phyloP scores from a whole-genome alignment of 257 asterid species.

The Nicotiana tomentosiformis region DNA sequence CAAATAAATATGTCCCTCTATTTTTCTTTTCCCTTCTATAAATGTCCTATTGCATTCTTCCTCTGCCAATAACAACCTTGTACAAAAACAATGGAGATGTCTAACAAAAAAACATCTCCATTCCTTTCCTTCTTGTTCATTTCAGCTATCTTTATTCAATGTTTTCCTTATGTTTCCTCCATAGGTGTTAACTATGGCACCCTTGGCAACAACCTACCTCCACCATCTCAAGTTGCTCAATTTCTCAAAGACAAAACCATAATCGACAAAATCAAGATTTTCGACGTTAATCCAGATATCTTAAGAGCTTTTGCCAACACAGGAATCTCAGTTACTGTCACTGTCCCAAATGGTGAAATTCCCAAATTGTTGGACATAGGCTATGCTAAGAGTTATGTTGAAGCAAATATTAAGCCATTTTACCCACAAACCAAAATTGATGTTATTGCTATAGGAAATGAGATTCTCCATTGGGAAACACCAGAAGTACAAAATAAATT shows the following conservation, averaged over 20 bases:
- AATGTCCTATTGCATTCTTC: not conserved
- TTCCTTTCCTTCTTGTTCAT: conserved; percentile 23
- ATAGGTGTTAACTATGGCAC: conserved; percentile 96
- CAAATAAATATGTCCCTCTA: not conserved
- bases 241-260: conserved; percentile 60
- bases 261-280: conserved; percentile 70
- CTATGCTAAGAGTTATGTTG: conserved; percentile 48
- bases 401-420: conserved; percentile 54
- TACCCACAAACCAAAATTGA: conserved; percentile 59
- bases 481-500: conserved; percentile 54
- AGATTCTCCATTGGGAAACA: conserved; percentile 92
- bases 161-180: conserved; percentile 27
- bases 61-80: not conserved
- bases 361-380: conserved; percentile 41
- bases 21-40: not conserved
- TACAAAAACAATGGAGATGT: conserved; percentile 15
- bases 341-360: conserved; percentile 80
- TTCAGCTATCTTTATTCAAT: conserved; percentile 17
- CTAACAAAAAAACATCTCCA: conserved; percentile 7
- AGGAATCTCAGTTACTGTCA: conserved; percentile 65
- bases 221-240: conserved; percentile 65
- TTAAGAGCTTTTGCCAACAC: conserved; percentile 74
- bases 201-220: conserved; percentile 78
- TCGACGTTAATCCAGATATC: conserved; percentile 78
- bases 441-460: conserved; percentile 74